Conservation (phyloP, 768 basidiomycete genomes). For the Macrolepiota albuminosa region DNA sequence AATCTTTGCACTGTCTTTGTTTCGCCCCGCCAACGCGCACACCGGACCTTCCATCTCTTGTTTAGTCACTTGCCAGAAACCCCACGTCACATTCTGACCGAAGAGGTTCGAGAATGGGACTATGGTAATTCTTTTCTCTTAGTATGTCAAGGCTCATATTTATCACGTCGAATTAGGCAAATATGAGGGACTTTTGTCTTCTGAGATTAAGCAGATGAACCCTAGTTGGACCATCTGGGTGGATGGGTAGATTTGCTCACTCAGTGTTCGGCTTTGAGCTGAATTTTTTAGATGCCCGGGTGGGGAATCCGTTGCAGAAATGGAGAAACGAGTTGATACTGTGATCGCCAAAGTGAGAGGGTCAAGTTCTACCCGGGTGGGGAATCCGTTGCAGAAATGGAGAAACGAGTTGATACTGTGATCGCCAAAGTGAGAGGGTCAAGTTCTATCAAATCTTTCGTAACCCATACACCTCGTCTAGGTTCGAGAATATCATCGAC, state of each 20-base stretch:
- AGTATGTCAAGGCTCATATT: not conserved
- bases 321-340: slow-evolving; percentile 72
- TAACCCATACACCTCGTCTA: slow-evolving; percentile 19
- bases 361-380: slow-evolving; percentile 51
- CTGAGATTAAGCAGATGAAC: slow-evolving; percentile 67
- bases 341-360: slow-evolving; percentile 63
- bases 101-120: slow-evolving; percentile 81
- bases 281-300: slow-evolving; percentile 63
- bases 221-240: slow-evolving; percentile 79
- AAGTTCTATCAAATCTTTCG: too few relatives aligned
- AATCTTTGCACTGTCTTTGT: slow-evolving; percentile 73
- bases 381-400: slow-evolving; percentile 80
- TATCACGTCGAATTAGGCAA: slow-evolving; percentile 41
- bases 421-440: slow-evolving; percentile 55
- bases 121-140: slow-evolving; percentile 41
- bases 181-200: slow-evolving; percentile 78
- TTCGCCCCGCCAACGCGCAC: slow-evolving; percentile 86
- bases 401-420: slow-evolving; percentile 68
- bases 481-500: slow-evolving; percentile 69
- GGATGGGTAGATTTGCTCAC: slow-evolving; percentile 52
- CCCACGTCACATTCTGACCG: slow-evolving; percentile 56
- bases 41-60: slow-evolving; percentile 79
- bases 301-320: slow-evolving; percentile 80
- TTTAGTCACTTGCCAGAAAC: slow-evolving; percentile 42
- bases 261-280: not conserved